A percentile compares a stretch with the other conserved stretches of the same genome.
phyloP scores from a whole-genome alignment of 495 filamentous ascomycete species.

The Aspergillus sparsus region DNA sequence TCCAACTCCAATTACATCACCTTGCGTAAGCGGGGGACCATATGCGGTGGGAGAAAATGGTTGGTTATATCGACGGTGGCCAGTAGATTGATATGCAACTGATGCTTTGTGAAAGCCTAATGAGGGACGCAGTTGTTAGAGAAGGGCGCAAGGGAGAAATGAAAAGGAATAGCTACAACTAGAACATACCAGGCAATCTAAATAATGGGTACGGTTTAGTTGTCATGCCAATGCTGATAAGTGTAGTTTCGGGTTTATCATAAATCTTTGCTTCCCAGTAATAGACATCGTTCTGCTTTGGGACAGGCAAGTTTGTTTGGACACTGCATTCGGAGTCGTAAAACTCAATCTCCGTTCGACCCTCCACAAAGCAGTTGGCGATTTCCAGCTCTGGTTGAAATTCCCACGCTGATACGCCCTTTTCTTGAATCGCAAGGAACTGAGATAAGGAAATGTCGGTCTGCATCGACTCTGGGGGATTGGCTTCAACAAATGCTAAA shows the following conservation, averaged over 20 bases:
- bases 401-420: slow-evolving; percentile 98
- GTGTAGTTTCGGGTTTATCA: slow-evolving; percentile 86
- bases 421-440: slow-evolving; percentile 97
- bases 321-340: slow-evolving; percentile 97
- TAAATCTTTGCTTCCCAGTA: slow-evolving; percentile 99
- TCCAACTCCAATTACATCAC: slow-evolving; percentile 94
- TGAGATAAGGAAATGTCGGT: slow-evolving; percentile 98
- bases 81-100: slow-evolving; percentile 84
- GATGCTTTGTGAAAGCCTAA: slow-evolving; percentile 89
- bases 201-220: slow-evolving; percentile 98
- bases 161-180: neutral
- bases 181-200: slow-evolving; percentile 75
- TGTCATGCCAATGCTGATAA: slow-evolving; percentile 85
- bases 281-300: slow-evolving; percentile 98
- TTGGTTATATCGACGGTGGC: slow-evolving; percentile 85
- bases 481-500: slow-evolving; percentile 87
- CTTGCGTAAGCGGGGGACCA: slow-evolving; percentile 81
- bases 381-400: slow-evolving; percentile 98
- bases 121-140: slow-evolving; percentile 23
- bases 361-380: slow-evolving; percentile 98
- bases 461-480: slow-evolving; percentile 91
- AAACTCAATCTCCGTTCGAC: slow-evolving; percentile 94
- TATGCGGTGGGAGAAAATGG: slow-evolving; percentile 79
- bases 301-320: slow-evolving; percentile 92
- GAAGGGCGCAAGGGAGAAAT: neutral